phyloP scores from a whole-genome alignment of 2,329 filamentous ascomycete genomes.

The Colletotrichum limetticola region DNA sequence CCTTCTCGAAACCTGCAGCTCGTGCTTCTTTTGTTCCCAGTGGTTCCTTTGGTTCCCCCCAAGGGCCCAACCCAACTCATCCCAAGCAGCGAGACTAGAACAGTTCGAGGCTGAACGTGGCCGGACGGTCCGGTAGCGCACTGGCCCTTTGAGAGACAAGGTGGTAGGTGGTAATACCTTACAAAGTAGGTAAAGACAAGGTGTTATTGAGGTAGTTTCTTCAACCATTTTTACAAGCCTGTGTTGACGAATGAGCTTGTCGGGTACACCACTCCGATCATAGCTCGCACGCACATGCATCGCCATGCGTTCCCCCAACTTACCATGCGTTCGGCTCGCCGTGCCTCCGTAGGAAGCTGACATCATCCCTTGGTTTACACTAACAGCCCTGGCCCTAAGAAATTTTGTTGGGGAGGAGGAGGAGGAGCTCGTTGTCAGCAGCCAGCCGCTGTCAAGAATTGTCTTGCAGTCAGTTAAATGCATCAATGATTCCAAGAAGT shows the following conservation, averaged over 20 bases:
- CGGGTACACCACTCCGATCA: slow-evolving; percentile 1
- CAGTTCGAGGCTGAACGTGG: slow-evolving; percentile 7
- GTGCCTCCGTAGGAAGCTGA: slow-evolving; percentile 23
- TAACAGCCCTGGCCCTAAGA: slow-evolving; percentile 11
- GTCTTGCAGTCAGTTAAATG: neutral
- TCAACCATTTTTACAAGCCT: neutral
- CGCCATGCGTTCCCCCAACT: neutral
- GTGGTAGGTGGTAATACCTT: neutral
- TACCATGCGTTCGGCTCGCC: slow-evolving; percentile 25
- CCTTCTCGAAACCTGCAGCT: slow-evolving; percentile 31
- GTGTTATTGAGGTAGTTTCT: neutral
- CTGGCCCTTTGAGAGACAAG: neutral
- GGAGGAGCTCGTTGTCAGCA: neutral
- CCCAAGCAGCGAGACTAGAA: neutral
- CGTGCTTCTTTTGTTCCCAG: neutral
- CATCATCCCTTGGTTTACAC: slow-evolving; percentile 16
- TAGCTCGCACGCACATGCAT: slow-evolving; percentile 8
- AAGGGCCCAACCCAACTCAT: too few relatives aligned
- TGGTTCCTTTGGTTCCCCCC: too few relatives aligned
- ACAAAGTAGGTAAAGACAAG: too few relatives aligned
- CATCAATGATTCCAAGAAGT: neutral
- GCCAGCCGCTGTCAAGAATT: neutral
- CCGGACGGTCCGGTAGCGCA: slow-evolving; percentile 20
- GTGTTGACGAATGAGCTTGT: slow-evolving; percentile 3
- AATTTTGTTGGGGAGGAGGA: neutral